phyloP scores from a whole-genome alignment of 257 asterid species.

The Linaria vulgaris region DNA sequence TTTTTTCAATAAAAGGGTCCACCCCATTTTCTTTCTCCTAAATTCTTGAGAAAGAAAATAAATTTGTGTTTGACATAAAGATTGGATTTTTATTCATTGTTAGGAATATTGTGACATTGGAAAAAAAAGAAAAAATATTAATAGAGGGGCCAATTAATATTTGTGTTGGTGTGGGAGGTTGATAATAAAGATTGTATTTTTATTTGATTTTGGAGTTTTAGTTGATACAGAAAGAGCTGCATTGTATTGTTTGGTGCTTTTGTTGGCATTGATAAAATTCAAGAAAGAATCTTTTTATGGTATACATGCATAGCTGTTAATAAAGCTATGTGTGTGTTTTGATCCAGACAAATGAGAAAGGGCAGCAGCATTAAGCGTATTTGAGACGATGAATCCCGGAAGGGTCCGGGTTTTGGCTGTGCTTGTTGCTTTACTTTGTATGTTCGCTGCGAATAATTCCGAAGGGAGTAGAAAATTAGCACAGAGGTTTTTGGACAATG shows the following conservation, averaged over 20 bases:
- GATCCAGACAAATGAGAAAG: constrained; percentile 40
- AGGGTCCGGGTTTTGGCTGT: constrained; percentile 40
- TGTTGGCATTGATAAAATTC: constrained; percentile 12
- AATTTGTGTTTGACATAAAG: constrained; percentile 22
- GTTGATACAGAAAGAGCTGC: constrained; percentile 10
- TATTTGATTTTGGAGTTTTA: too few relatives aligned
- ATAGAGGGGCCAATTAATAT: constrained; percentile 19
- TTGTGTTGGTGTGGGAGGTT: neutral
- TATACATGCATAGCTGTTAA: constrained; percentile 43
- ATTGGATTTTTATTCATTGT: constrained; percentile 36
- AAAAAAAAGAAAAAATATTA: constrained; percentile 8
- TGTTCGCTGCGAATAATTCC: constrained; percentile 51
- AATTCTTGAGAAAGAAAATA: constrained; percentile 15
- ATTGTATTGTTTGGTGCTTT: constrained; percentile 2
- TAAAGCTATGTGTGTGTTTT: constrained; percentile 41
- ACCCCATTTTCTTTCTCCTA: neutral
- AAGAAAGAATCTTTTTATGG: constrained; percentile 7
- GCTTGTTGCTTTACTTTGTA: constrained; percentile 52
- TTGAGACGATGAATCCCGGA: constrained; percentile 50
- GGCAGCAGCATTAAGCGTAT: constrained; percentile 24
- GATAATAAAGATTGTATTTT: neutral
- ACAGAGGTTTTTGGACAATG: constrained; percentile 28
- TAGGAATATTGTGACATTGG: constrained; percentile 54
- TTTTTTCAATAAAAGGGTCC: constrained; percentile 24
- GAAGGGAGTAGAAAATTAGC: constrained; percentile 52